These are phyloP conservation scores for Teratosphaeriaceae sp. DNA, from an alignment of 2,329 filamentous ascomycete species.

Conservation along the genomic window DNA sequence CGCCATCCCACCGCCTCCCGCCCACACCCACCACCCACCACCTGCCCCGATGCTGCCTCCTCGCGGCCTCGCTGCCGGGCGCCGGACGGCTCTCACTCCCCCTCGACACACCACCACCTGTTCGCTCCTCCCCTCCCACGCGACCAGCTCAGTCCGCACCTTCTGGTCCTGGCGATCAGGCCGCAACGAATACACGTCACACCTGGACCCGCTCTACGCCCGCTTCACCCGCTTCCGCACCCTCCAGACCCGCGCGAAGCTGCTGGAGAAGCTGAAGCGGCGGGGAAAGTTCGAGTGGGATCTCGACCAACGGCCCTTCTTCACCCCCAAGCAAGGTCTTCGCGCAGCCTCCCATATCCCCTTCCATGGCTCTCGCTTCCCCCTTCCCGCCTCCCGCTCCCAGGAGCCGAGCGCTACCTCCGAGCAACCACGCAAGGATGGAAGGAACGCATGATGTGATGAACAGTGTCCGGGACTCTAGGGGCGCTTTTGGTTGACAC, in stretches of 20 bases:
- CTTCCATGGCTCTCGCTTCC: conserved; percentile 15
- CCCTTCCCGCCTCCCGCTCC: too few species aligned
- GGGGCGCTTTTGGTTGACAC: too few species aligned
- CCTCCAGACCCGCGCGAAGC: conserved; percentile 25
- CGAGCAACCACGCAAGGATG: too few species aligned
- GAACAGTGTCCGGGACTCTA: too few species aligned
- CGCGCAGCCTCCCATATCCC: conserved; percentile 24
- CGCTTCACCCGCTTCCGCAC: conserved; percentile 23
- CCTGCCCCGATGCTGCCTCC: too few species aligned
- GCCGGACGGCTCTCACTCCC: too few species aligned
- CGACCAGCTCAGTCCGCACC: conserved; percentile 14
- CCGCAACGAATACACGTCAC: conserved; percentile 21
- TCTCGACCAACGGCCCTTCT: conserved; percentile 18
- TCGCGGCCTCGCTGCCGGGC: too few species aligned
- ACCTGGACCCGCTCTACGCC: conserved; percentile 26
- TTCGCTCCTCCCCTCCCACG: conserved; percentile 10
- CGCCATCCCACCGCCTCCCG: too few species aligned
- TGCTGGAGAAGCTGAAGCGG: conserved; percentile 25
- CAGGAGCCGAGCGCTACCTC: too few species aligned
- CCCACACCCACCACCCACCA: too few species aligned
- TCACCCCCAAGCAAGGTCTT: conserved; percentile 21
- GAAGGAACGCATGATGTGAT: too few species aligned
- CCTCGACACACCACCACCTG: conserved; percentile 11
- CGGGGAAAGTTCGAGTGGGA: conserved; percentile 24
- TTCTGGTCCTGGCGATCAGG: conserved; percentile 22